Percentiles rank a stretch among this genome's conserved stretches.
phyloP scores from a whole-genome alignment of 164 flowering plant species.

The Magnolia officinalis region DNA sequence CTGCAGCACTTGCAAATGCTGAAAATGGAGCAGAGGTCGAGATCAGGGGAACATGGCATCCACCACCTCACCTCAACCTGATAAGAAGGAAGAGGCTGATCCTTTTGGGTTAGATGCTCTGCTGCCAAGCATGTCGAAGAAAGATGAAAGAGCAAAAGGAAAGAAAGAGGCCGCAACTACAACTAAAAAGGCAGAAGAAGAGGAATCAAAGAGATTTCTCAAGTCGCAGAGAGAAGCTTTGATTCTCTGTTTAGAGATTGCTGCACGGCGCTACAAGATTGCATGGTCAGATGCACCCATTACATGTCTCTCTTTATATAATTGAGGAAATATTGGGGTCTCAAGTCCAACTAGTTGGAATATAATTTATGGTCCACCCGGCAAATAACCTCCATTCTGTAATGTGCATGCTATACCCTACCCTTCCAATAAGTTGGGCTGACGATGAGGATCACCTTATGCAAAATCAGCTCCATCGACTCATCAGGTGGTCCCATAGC shows the following conservation, averaged over 20 bases:
- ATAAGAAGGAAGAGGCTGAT: constrained; percentile 52
- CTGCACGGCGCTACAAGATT: constrained; percentile 72
- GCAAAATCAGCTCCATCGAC: too few species aligned
- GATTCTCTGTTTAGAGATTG: constrained; percentile 73
- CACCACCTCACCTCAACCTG: constrained; percentile 20
- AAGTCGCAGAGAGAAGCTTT: constrained; percentile 74
- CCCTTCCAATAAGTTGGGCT: too few species aligned
- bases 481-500: too few species aligned
- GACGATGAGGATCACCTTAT: too few species aligned
- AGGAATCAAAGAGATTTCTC: constrained; percentile 60
- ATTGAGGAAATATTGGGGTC: too few species aligned
- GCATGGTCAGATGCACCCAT: constrained; percentile 52
- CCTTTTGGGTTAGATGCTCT: constrained; percentile 91
- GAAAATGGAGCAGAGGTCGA: constrained; percentile 19
- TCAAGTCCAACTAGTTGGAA: too few species aligned
- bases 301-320: not conserved
- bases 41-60: constrained; percentile 19
- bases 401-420: too few species aligned
- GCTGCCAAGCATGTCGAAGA: constrained; percentile 43
- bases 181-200: constrained; percentile 46
- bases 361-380: too few species aligned
- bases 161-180: constrained; percentile 43
- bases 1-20: constrained; percentile 46
- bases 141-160: constrained; percentile 44
- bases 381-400: too few species aligned